These are phyloP conservation scores for Talaromyces adpressus DNA, from an alignment of 495 filamentous ascomycete genomes.

Conservation along the genomic window DNA sequence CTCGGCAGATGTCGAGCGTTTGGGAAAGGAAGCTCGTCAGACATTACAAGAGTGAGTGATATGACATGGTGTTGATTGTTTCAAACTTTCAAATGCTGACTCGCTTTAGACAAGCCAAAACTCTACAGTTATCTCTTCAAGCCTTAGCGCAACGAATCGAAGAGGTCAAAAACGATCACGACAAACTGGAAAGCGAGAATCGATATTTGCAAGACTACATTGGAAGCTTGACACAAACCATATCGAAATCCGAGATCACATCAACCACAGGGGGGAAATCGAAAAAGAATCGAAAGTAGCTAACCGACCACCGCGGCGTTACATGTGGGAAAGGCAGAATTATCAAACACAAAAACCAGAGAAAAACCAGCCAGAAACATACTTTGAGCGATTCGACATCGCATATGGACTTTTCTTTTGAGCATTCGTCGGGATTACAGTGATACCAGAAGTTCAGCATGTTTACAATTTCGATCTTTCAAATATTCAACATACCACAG, in stretches of 20 bases:
- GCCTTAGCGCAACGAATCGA: conserved; percentile 89
- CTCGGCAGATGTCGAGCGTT: conserved; percentile 76
- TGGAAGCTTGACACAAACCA: conserved; percentile 45
- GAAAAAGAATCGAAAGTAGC: conserved; percentile 39
- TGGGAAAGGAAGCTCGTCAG: conserved; percentile 72
- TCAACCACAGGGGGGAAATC: conserved; percentile 32
- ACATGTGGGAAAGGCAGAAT: not conserved
- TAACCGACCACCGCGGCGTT: not conserved
- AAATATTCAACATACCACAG: conserved; percentile 11
- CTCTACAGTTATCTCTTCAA: conserved; percentile 78
- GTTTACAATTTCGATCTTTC: conserved; percentile 8
- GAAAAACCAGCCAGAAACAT: not conserved
- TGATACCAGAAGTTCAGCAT: conserved; percentile 7
- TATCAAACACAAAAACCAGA: not conserved
- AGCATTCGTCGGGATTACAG: not conserved
- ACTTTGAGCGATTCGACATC: conserved; percentile 4
- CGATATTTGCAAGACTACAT: conserved; percentile 87
- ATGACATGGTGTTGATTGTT: not conserved
- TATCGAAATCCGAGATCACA: conserved; percentile 44
- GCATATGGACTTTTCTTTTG: conserved; percentile 7
- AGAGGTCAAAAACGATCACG: conserved; percentile 85
- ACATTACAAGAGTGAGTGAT: conserved; percentile 56
- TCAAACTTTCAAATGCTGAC: not conserved
- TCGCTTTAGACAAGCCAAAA: conserved; percentile 69
- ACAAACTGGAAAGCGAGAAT: conserved; percentile 92